These are phyloP conservation scores for Pogostemon cablin DNA, from an alignment of 257 asterid species.

Conservation along the genomic window DNA sequence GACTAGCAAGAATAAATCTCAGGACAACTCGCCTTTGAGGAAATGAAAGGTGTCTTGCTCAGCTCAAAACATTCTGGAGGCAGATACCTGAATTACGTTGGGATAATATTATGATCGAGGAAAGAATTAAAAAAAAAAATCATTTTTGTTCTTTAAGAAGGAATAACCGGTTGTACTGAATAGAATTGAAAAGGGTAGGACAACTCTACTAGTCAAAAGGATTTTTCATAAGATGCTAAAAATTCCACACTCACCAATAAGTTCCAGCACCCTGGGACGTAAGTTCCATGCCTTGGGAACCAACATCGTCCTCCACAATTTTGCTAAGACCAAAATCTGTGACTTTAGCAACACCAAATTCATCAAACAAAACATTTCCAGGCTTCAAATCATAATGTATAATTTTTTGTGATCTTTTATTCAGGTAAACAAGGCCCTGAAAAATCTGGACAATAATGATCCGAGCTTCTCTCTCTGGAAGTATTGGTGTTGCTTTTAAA, in stretches of 20 bases:
- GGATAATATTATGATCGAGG: constrained; percentile 18
- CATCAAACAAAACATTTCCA: constrained; percentile 96
- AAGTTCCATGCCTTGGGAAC: constrained; percentile 99
- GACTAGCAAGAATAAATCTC: not conserved
- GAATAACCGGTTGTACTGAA: not conserved
- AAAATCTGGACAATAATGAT: constrained; percentile 88
- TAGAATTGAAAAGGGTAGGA: not conserved
- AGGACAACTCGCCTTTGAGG: constrained; percentile 76
- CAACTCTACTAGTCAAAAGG: not conserved
- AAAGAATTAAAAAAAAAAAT: not conserved
- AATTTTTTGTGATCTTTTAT: constrained; percentile 86
- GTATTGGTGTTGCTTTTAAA: constrained; percentile 79
- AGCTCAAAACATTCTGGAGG: constrained; percentile 99
- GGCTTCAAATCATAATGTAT: constrained; percentile 99
- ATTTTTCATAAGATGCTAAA: not conserved
- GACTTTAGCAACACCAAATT: constrained; percentile 81
- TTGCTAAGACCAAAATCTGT: constrained; percentile 99
- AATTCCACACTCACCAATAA: constrained; percentile 73
- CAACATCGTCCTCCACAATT: constrained; percentile 96
- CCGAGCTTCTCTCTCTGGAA: constrained; percentile 95
- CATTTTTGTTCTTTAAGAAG: not conserved
- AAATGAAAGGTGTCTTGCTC: constrained; percentile 89
- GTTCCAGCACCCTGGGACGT: constrained; percentile 99
- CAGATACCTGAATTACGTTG: constrained; percentile 68
- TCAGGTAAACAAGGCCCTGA: constrained; percentile 93